Base-by-base conservation (phyloP, 495 filamentous ascomycete species). In the Chaetomidium leptoderma region DNA sequence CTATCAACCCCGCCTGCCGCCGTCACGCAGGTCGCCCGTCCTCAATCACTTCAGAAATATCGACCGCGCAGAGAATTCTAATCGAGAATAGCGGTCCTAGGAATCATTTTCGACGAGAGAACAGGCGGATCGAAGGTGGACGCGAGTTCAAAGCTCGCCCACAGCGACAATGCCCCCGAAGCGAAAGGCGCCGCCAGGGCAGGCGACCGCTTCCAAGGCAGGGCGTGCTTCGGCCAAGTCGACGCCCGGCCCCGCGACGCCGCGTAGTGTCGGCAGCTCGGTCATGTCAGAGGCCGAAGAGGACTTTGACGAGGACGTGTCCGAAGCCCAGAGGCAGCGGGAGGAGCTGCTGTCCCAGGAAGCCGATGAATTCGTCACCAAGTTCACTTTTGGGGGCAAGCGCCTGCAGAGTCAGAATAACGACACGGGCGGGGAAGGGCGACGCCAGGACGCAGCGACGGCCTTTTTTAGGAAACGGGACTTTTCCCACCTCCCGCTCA, bases 401-500 rank as follows among this genome's bases (percentile, higher is more conserved):
- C 67, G 72, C 32, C 70, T 76, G 40, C 69, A 71, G 39, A 62
- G 59, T 45, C 64, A 66, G 27, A 61, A 55, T 13, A 56, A 49
- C 30, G 42, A 40, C 23, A 9, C 2, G 29, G 39, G 17, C 10
- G 58, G 61, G 33, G 61, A 65, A n/a, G 58, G 57, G 21, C 65
- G 63, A 53, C 63, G 66, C 19, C 51, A 61, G 55, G 79, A 81
- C 52, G 73, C 73, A 29, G 77, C 79, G 17, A 75, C 77, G 30
- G 69, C 68, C 49, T 71, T 72, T 58, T 81, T 81, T 37, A 75
- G 72, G 27, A 75, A 73, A 39, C 73, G 74, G 16, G 92, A 98
- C 71, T 91, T 92, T 64, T 88, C 87, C 6, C 86, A 86, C 57
- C 77, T 96, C 4, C 70, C 78, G 23, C 78, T 98, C 58, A 97